Percentiles rank a stretch among this genome's conserved stretches.
phyloP scores from a whole-genome alignment of 1,139 yeast species.

The Candida sanyaensis region DNA sequence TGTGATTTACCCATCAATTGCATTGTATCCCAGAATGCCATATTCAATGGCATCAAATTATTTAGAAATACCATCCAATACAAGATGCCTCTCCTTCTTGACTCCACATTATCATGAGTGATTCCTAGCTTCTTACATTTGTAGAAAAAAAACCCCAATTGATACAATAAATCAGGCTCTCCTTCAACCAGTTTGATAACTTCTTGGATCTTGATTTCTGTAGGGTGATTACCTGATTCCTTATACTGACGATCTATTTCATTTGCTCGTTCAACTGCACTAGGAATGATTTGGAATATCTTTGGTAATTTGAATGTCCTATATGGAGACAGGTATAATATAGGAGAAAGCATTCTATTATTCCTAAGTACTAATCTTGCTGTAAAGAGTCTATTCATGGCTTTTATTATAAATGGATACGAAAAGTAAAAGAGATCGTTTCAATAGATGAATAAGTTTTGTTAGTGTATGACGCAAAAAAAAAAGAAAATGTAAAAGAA shows the following conservation, averaged over 20 bases:
- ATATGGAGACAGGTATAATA: not conserved
- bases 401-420: not conserved
- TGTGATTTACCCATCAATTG: constrained; percentile 31
- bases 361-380: not conserved
- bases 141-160: constrained; percentile 33
- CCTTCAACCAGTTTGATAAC: constrained; percentile 27
- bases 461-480: not conserved
- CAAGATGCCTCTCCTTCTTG: constrained; percentile 1
- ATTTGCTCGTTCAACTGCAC: constrained; percentile 5
- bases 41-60: constrained; percentile 31
- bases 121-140: constrained; percentile 38
- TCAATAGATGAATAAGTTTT: too few species aligned
- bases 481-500: not conserved
- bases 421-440: not conserved
- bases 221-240: constrained; percentile 5
- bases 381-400: not conserved
- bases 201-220: constrained; percentile 12
- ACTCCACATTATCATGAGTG: constrained; percentile 12
- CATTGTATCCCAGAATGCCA: constrained; percentile 45
- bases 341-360: not conserved
- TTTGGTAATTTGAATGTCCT: constrained; percentile 6
- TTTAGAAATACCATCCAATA: constrained; percentile 13
- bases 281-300: not conserved
- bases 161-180: constrained; percentile 32
- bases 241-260: constrained; percentile 10